phyloP scores from a whole-genome alignment of 2,329 filamentous ascomycete species.

The Ophiostoma populinum region DNA sequence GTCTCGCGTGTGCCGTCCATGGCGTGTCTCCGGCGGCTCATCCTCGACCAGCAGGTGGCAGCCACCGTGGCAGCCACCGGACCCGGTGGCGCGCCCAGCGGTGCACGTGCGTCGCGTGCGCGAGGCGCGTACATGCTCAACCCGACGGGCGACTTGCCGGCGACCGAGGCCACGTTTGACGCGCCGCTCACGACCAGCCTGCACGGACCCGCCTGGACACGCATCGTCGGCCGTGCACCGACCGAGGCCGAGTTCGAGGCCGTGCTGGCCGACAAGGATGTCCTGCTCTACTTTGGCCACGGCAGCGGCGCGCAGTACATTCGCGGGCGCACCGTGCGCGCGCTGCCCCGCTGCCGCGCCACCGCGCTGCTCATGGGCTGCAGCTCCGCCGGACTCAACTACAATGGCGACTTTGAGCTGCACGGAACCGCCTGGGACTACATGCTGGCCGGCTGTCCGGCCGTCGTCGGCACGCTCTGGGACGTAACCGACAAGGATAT shows the following conservation, averaged over 20 bases:
- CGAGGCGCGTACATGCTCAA: conserved; percentile 73
- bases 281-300: conserved; percentile 90
- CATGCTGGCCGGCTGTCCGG: conserved; percentile 71
- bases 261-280: conserved; percentile 46
- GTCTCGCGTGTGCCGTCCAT: conserved; percentile 82
- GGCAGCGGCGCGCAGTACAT: conserved; percentile 92
- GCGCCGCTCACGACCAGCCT: conserved; percentile 43
- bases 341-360: conserved; percentile 52
- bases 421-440: conserved; percentile 84
- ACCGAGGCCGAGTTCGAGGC: conserved; percentile 60
- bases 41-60: conserved; percentile 34
- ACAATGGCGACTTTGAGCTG: conserved; percentile 78
- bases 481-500: conserved; percentile 97
- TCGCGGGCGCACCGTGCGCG: conserved; percentile 63
- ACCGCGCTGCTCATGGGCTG: conserved; percentile 88
- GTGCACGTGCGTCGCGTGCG: conserved; percentile 20
- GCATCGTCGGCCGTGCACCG: conserved; percentile 51
- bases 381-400: conserved; percentile 63
- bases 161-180: conserved; percentile 62
- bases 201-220: conserved; percentile 47
- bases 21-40: conserved; percentile 59
- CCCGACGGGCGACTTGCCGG: conserved; percentile 65
- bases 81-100: too few species aligned
- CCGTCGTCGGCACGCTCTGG: conserved; percentile 86
- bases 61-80: too few species aligned